phyloP scores from a whole-genome alignment of 441 rosid genomes.

The Omphalea diandra region DNA sequence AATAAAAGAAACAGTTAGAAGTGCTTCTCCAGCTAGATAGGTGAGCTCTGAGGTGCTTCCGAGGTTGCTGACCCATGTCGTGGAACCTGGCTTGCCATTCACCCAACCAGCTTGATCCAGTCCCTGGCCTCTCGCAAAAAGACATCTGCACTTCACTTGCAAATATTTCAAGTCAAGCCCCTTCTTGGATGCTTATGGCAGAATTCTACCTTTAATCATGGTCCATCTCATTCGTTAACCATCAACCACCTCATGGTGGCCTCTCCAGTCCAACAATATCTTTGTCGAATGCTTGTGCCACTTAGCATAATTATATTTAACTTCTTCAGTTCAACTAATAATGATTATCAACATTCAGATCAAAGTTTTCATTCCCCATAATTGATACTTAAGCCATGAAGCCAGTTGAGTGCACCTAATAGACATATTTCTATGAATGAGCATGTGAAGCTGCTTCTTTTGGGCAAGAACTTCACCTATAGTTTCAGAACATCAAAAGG shows the following conservation, averaged over 20 bases:
- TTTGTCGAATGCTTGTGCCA: conserved; percentile 47
- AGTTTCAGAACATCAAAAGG: conserved; percentile 14
- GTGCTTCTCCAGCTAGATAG: conserved; percentile 45
- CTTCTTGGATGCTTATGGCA: conserved; percentile 39
- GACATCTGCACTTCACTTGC: conserved; percentile 12
- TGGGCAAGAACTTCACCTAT: conserved; percentile 22
- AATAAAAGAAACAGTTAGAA: conserved; percentile 23
- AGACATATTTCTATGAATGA: neutral
- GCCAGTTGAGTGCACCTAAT: conserved; percentile 11
- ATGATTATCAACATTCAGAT: conserved; percentile 26
- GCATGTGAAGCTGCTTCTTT: conserved; percentile 4
- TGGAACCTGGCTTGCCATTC: conserved; percentile 28
- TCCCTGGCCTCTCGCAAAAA: conserved; percentile 13
- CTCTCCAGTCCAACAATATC: conserved; percentile 42
- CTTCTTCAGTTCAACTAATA: conserved; percentile 24
- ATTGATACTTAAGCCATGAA: neutral
- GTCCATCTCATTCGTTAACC: conserved; percentile 24
- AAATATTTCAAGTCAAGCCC: conserved; percentile 27
- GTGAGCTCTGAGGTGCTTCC: conserved; percentile 27
- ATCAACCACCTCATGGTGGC: conserved; percentile 40
- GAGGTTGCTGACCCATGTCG: conserved; percentile 31
- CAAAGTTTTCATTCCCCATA: conserved; percentile 11
- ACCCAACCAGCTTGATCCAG: conserved; percentile 28
- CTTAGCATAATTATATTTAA: conserved; percentile 14
- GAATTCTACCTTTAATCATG: conserved; percentile 37